Percentiles rank a stretch among this genome's conserved stretches.
Evolutionary conservation across 345 rosid species (phyloP).

Genomic region (Eucalyptus caleyi): DNA sequence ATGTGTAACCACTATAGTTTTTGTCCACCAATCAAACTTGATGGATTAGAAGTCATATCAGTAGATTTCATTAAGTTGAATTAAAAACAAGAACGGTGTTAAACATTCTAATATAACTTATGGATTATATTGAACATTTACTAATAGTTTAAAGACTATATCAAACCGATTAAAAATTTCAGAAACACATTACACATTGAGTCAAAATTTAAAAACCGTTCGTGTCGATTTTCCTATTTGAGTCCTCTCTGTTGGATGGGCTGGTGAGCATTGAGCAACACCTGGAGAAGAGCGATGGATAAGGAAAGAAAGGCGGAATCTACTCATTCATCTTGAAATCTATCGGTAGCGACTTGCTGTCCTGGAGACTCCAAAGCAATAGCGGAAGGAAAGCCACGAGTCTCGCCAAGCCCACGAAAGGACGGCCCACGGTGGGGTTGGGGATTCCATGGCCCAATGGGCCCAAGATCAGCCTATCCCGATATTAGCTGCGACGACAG

Average conservation of each 20-base stretch:
- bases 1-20: accelerated
- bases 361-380: not conserved
- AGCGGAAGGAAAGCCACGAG: not conserved
- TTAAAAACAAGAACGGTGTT: no score
- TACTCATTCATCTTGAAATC: not conserved
- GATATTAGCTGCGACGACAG: not conserved
- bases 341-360: not conserved
- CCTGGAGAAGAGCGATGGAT: not conserved
- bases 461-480: not conserved
- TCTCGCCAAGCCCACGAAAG: not conserved
- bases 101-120: no score
- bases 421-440: not conserved
- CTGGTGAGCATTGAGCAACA: not conserved
- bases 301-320: not conserved
- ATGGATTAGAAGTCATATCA: not conserved
- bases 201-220: accelerated
- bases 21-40: not conserved
- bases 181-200: accelerated
- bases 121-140: not conserved
- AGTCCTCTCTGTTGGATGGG: not conserved
- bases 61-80: not conserved
- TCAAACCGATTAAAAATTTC: not conserved
- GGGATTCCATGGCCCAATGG: not conserved
- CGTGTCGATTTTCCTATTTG: no score
- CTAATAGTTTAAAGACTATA: accelerated